These are phyloP conservation scores for Podospora conica DNA, from an alignment of 495 filamentous ascomycete genomes.

Conservation along the genomic window DNA sequence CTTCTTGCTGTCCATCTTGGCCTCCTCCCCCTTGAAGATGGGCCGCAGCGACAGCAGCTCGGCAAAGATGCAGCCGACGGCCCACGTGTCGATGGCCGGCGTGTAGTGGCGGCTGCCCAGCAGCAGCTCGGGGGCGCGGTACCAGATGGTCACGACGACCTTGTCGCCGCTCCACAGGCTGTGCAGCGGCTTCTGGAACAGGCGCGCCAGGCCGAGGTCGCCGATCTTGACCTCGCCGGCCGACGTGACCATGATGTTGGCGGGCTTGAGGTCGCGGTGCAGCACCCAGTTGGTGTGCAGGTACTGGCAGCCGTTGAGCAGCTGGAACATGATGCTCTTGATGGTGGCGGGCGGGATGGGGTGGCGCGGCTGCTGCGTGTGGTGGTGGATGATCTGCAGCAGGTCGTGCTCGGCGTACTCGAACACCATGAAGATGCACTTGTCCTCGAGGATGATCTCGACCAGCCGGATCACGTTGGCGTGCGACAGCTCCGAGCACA, in stretches of 20 bases:
- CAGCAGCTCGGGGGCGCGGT: constrained; percentile 89
- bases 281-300: constrained; percentile 96
- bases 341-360: constrained; percentile 84
- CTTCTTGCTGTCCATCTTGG: constrained; percentile 97
- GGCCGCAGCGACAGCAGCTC: constrained; percentile 85
- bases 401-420: constrained; percentile 98
- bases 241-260: constrained; percentile 97
- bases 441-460: constrained; percentile 97
- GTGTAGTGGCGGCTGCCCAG: constrained; percentile 92
- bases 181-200: constrained; percentile 90
- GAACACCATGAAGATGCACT: constrained; percentile 99
- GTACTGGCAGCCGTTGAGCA: constrained; percentile 90
- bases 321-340: constrained; percentile 88
- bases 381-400: constrained; percentile 96
- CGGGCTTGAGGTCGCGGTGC: constrained; percentile 93
- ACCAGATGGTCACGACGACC: constrained; percentile 99
- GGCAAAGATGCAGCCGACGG: constrained; percentile 95
- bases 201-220: constrained; percentile 82
- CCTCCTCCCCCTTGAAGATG: constrained; percentile 98
- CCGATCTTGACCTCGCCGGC: constrained; percentile 86
- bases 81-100: constrained; percentile 94
- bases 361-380: constrained; percentile 79
- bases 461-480: constrained; percentile 83
- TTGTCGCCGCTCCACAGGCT: constrained; percentile 92
- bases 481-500: constrained; percentile 89